Evolutionary conservation across 257 asterid species (phyloP), one percentile per base, ranked within the genome.

Genomic region (Solanum peruvianum): DNA sequence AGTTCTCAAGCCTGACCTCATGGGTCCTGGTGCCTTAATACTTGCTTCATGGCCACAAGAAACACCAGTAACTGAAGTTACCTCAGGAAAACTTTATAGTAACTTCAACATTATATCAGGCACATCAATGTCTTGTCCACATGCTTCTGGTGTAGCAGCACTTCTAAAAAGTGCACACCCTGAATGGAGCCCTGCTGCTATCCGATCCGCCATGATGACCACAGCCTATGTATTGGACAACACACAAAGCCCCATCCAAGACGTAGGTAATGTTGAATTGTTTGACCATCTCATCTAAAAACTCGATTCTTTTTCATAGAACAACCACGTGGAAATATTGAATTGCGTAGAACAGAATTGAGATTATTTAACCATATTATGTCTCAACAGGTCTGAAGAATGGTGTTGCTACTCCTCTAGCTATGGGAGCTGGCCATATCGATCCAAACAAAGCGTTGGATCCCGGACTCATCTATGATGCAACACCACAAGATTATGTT

Each of bases 61-160:
- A 18, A 45, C 90, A 4, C 77, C 92, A 0, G 94, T 76, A 0
- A 33, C 93, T 0, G 33, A 84, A 0, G 39, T 87, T 35, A 56
- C n/a, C 8, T 89, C 94, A 4, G 93, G 92, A 2, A 9, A 86
- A 1, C 90, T 95, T 11, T 94, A 67, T 69, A 93, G 58, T 20
- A 80, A 76, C n/a, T 95, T 93, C 90, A 95, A 93, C 88, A 66
- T 95, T 35, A 83, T 92, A 76, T 95, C 98, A 0, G 98, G 98
- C 1, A 95, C 98, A 14, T 94, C 98, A 29, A 95, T 95, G 98
- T 56, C 98, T 18, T 94, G 97, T 66, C 98, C 98, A 20, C 98
- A 95, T 64, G 93, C 92, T 3, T 87, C 95, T 0, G 98, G 98
- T 7, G 93, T 93, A 7, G 96, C 92, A 7, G 96, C 98, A 20